Evolutionary conservation across 1,284 basidiomycete species (phyloP), one percentile per base, ranked within the genome.

Genomic region (Termitomyces sp.): DNA sequence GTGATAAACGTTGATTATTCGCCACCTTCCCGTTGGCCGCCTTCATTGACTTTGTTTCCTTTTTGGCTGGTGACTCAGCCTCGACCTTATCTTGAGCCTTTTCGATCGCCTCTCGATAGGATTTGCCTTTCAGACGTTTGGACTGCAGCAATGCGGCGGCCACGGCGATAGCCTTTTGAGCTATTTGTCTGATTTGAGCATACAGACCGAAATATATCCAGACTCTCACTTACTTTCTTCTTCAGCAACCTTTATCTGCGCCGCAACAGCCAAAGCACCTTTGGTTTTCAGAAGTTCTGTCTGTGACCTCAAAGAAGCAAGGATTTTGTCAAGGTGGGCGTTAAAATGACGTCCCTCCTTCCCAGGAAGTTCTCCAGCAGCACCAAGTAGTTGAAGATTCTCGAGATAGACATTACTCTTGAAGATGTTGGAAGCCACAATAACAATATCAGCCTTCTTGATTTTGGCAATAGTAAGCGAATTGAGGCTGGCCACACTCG

Each of bases 271-370:
- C 2, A 67, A 67, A 0, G 87, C 71, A 3, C 88, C 90, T 39
- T 88, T 72, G 1, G 79, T 73, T 56, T 83, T 77, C 10, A 94
- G 70, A 8, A 80, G 73, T 40, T 88, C 82, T 1, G 88, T 84
- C 61, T 95, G 92, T 2, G 67, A 70, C 59, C 76, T 74, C 26
- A 96, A 72, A 0, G 79, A 75, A 7, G 73, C 70, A 47, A 90
- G 69, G 17, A 82, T 77, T 21, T 81, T 77, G 31, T 88, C 82
- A 19, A 96, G 74, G 31, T 89, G 81, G 13, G 88, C 85, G 48
- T 88, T 84, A 76, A 95, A 95, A 73, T 93, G 92, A n/a, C 94
- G 83, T 7, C 92, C 92, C 13, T 92, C 90, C 50, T 78, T 75
- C 28, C 73, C 68, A 1, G 90, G 88, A 38, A 92, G 72, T 17